phyloP scores from a whole-genome alignment of 2,329 filamentous ascomycete genomes.

The Pseudogymnoascus sp. region DNA sequence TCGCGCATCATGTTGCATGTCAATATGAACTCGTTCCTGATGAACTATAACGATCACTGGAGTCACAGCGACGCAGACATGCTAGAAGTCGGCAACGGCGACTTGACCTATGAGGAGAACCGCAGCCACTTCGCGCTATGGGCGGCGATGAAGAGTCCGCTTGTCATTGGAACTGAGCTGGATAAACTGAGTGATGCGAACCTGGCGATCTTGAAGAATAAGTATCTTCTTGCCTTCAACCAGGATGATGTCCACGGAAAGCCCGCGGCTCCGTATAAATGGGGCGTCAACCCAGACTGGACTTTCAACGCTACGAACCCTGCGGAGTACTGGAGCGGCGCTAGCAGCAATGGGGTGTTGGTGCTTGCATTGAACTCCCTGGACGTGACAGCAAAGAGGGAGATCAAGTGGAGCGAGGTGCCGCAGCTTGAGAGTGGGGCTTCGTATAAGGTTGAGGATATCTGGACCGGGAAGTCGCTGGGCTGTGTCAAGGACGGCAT shows the following conservation, averaged over 20 bases:
- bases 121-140: constrained; percentile 3
- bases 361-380: constrained; percentile 41
- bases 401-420: constrained; percentile 35
- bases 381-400: constrained; percentile 27
- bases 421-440: constrained; percentile 29
- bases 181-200: constrained; percentile 23
- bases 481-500: constrained; percentile 28
- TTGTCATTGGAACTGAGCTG: constrained; percentile 7
- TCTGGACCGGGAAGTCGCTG: constrained; percentile 38
- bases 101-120: constrained; percentile 15
- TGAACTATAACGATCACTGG: constrained; percentile 30
- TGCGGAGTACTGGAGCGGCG: constrained; percentile 42
- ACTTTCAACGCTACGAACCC: constrained; percentile 41
- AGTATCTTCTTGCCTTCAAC: constrained; percentile 18
- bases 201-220: constrained; percentile 22
- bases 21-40: constrained; percentile 30
- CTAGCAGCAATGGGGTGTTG: constrained; percentile 35
- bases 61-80: constrained; percentile 24
- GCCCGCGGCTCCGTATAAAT: constrained; percentile 30
- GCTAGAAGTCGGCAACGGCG: constrained; percentile 21
- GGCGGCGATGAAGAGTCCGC: constrained; percentile 8
- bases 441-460: constrained; percentile 35
- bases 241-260: constrained; percentile 30
- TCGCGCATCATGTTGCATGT: constrained; percentile 25
- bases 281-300: constrained; percentile 41